Conservation (phyloP, 768 basidiomycete genomes). For the Crucibulum laeve region DNA sequence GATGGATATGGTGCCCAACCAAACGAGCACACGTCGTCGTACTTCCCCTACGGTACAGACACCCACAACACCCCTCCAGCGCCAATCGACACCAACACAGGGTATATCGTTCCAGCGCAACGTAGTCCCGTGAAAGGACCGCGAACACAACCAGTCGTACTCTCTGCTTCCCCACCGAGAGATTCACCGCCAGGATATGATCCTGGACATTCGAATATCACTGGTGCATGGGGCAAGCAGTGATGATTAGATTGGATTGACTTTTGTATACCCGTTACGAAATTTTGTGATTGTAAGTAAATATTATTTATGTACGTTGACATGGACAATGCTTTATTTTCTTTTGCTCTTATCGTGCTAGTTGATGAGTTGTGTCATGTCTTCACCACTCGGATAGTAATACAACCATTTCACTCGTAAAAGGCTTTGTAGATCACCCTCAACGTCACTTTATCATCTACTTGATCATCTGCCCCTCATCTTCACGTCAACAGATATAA, state of each 20-base stretch:
- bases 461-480: too few relatives aligned
- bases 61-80: slow-evolving; percentile 23
- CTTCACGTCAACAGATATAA: too few relatives aligned
- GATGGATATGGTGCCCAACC: slow-evolving; percentile 48
- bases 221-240: slow-evolving; percentile 50
- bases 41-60: slow-evolving; percentile 10
- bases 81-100: slow-evolving; percentile 33
- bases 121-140: slow-evolving; percentile 42
- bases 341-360: too few relatives aligned
- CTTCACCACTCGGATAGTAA: too few relatives aligned
- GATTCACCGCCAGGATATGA: slow-evolving; percentile 72
- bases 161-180: slow-evolving; percentile 27
- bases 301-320: too few relatives aligned
- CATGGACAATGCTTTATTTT: too few relatives aligned
- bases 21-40: slow-evolving; percentile 37
- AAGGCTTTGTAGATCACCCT: too few relatives aligned
- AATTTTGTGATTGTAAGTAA: too few relatives aligned
- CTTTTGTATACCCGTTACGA: background rate
- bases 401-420: too few relatives aligned
- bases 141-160: slow-evolving; percentile 25
- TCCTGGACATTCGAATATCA: slow-evolving; percentile 37
- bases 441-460: too few relatives aligned
- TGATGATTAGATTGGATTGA: background rate
- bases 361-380: too few relatives aligned
- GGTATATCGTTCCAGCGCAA: slow-evolving; percentile 13